Evolutionary conservation across 768 basidiomycete species (phyloP), one percentile per base, ranked within the genome.

Genomic region (Hygrophoropsis aurantiaca): DNA sequence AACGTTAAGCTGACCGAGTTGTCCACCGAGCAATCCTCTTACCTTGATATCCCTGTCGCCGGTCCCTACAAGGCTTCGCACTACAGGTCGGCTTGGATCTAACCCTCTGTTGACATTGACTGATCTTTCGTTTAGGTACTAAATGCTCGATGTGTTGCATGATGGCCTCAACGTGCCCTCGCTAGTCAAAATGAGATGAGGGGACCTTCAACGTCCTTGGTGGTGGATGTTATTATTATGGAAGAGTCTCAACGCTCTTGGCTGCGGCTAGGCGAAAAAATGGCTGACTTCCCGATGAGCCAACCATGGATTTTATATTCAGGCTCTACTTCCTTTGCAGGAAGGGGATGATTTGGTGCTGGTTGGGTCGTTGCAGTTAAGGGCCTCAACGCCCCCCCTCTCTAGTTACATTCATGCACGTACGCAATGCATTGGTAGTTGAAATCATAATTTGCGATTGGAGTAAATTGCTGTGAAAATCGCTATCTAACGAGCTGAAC

Each of bases 1-100:
- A 92, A 90, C 65, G 91, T 99, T 76, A 93, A 94, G 77, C 80
- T 99, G 69, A 95, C 94, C 37, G 73, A 74, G 52, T 77, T 93
- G 54, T 72, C 76, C 20, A 30, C 77, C 11, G 78, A 78, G 53
- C 97, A 99, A 74, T 82, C 94, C 57, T 71, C 74, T 39, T 99
- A 99, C 80, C 83, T 98, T 53, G 94, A 94, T 69, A 83, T 98
- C 56, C 90, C 93, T 49, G 73, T 78, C 58, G 71, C 78, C 52
- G 97, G 95, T 37, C 85, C 85, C 21, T 87, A 85, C 80, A 87
- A 87, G 76, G 71, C 84, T 46, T 57, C 68, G 49, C 82, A 86
- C 74, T 85, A 85, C 79, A 79, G 82, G 68, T 82, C 73, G 47
- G 58, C 42, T 9, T 19, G 2, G 19, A 13, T 19, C 19, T 0